Conservation (phyloP, 805 yeast genomes). For the Yamadazyma takamatsuzukensis region DNA sequence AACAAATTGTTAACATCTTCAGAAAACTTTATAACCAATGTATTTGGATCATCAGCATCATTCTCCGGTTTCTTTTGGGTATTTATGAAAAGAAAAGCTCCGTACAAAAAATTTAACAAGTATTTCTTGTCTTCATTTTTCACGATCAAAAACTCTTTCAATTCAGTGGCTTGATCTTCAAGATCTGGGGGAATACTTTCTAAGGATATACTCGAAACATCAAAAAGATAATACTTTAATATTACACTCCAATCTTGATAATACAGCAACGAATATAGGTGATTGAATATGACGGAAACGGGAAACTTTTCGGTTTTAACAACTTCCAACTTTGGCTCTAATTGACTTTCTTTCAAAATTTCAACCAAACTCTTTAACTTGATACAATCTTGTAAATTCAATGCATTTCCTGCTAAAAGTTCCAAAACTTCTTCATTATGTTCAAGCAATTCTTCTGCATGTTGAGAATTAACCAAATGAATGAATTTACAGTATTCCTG, state of each 20-base stretch:
- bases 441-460: conserved; percentile 33
- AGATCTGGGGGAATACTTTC: conserved; percentile 7
- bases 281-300: conserved; percentile 18
- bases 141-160: conserved; percentile 29
- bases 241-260: conserved; percentile 37
- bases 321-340: conserved; percentile 2
- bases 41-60: conserved; percentile 5
- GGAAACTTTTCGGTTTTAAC: too few species aligned
- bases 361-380: conserved; percentile 12
- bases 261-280: conserved; percentile 28
- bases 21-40: neutral
- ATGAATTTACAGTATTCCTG: conserved; percentile 56
- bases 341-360: conserved; percentile 10
- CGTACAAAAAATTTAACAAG: conserved; percentile 38
- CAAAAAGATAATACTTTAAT: conserved; percentile 41
- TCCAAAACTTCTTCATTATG: conserved; percentile 27
- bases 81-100: conserved; percentile 30
- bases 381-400: conserved; percentile 12
- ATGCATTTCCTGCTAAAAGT: neutral
- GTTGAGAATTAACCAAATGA: conserved; percentile 41
- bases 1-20: conserved; percentile 1
- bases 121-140: conserved; percentile 15
- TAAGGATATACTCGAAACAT: conserved; percentile 35
- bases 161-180: conserved; percentile 20
- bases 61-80: conserved; percentile 19